Percentiles rank a stretch among this genome's conserved stretches.
Evolutionary conservation across 805 yeast genomes (phyloP).

Genomic region (Pichia heedii): DNA sequence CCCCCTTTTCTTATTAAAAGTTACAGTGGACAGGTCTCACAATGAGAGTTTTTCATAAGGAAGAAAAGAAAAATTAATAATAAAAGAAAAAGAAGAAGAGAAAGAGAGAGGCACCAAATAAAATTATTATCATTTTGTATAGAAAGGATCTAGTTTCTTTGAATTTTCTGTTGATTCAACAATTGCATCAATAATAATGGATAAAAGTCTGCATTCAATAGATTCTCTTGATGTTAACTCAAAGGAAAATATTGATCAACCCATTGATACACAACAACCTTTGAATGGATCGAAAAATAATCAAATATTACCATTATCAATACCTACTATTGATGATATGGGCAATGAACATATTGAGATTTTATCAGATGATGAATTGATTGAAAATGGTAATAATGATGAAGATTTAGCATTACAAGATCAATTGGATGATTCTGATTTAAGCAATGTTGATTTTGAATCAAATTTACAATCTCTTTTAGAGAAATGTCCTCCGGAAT

Average conservation of each 20-base stretch:
- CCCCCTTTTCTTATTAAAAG: too few relatives aligned
- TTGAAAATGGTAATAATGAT: not conserved
- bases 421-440: not conserved
- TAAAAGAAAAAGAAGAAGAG: too few relatives aligned
- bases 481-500: conserved; percentile 25
- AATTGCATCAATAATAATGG: too few relatives aligned
- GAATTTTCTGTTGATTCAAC: too few relatives aligned
- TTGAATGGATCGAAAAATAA: not conserved
- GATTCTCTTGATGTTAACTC: not conserved
- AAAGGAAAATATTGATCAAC: not conserved
- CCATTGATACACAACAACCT: not conserved
- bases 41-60: too few relatives aligned
- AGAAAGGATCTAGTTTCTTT: too few relatives aligned
- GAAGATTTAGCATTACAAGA: not conserved
- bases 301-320: not conserved
- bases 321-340: not conserved
- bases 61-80: too few relatives aligned
- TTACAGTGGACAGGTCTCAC: too few relatives aligned
- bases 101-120: too few relatives aligned
- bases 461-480: not conserved
- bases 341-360: not conserved
- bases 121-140: too few relatives aligned
- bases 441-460: not conserved
- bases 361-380: not conserved
- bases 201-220: not conserved